Evolutionary conservation across 495 filamentous ascomycete species (phyloP), one percentile per base, ranked within the genome.

Genomic region (Pseudevernia furfuracea): DNA sequence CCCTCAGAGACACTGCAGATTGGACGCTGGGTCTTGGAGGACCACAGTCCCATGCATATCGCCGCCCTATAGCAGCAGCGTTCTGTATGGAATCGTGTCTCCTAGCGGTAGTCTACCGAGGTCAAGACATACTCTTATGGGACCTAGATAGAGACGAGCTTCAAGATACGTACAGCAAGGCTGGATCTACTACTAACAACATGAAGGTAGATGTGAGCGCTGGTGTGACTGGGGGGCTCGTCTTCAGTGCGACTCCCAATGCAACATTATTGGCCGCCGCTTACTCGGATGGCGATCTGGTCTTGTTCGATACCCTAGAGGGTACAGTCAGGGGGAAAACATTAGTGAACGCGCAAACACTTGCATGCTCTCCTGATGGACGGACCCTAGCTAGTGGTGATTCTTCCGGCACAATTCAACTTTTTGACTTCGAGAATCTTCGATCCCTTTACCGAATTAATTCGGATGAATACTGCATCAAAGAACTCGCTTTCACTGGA

Each of bases 341-440:
- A 7, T n/a, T 34, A 34, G 70, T 59, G 32, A 66, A 71, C 44
- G 62, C 63, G 23, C 66, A 70, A 32, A 65, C 61, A 2, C 69
- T 75, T 58, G 67, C 70, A 7, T 37, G 66, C n/a, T 72, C 69
- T 44, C 67, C 72, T 21, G 67, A 76, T 63, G 75, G 75, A 19
- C 66, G 64, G 25, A 62, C 71, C 10, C 68, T 78, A 28, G 74
- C 69, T 7, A 65, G 55, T 21, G 74, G 59, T 0, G 66, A 63
- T n/a, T 68, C 58, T 3, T 25, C 23, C 44, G 76, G 76, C 12
- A 73, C 61, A 14, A 69, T 78, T 25, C 59, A 70, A 28, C 59
- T 78, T 4, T 76, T 68, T 67, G 73, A 78, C 28, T 78, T 78
- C 41, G 73, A 75, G 14, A 72, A 66, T 3, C 63, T 78, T 19